Percentiles rank a stretch among this genome's conserved stretches.
Evolutionary conservation across 2,329 filamentous ascomycete species (phyloP).

Genomic region (Fusarium sp.): DNA sequence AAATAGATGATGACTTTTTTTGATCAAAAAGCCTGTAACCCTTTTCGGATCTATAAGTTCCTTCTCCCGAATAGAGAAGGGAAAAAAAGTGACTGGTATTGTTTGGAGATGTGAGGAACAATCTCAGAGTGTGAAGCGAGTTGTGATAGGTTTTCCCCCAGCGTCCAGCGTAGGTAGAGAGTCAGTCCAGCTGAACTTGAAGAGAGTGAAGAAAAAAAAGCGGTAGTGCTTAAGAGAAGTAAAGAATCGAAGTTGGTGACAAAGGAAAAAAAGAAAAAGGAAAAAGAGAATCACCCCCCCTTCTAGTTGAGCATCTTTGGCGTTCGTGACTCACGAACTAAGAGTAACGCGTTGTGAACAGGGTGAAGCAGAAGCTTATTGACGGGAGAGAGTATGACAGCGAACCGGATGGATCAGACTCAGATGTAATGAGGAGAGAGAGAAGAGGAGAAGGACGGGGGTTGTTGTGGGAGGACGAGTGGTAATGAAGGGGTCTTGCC

Average conservation of each 20-base stretch:
- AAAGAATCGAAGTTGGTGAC: slow-evolving; percentile 27
- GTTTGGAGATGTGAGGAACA: slow-evolving; percentile 5
- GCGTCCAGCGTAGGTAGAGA: slow-evolving; percentile 33
- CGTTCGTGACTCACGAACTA: slow-evolving; percentile 43
- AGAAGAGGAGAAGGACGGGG: neutral
- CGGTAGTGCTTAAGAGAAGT: slow-evolving; percentile 15
- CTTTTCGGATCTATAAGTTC: neutral
- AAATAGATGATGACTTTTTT: neutral
- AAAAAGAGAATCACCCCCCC: slow-evolving; percentile 27
- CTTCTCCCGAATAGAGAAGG: neutral
- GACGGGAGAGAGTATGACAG: slow-evolving; percentile 32
- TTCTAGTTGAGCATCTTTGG: slow-evolving; percentile 37
- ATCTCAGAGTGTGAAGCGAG: slow-evolving; percentile 18
- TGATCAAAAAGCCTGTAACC: neutral
- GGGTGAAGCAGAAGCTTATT: slow-evolving; percentile 25
- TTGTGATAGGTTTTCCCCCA: slow-evolving; percentile 9
- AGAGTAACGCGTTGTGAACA: slow-evolving; percentile 24
- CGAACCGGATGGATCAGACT: slow-evolving; percentile 23
- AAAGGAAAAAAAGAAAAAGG: slow-evolving; percentile 31
- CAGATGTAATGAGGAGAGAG: slow-evolving; percentile 1
- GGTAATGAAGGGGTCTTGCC: slow-evolving; percentile 30
- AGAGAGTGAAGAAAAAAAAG: slow-evolving; percentile 21
- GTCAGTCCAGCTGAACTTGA: slow-evolving; percentile 43
- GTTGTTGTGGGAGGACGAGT: slow-evolving; percentile 37
- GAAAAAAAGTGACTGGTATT: slow-evolving; percentile 2